Conservation (phyloP, 2,329 filamentous ascomycete genomes). For the Didymella lethalis region DNA sequence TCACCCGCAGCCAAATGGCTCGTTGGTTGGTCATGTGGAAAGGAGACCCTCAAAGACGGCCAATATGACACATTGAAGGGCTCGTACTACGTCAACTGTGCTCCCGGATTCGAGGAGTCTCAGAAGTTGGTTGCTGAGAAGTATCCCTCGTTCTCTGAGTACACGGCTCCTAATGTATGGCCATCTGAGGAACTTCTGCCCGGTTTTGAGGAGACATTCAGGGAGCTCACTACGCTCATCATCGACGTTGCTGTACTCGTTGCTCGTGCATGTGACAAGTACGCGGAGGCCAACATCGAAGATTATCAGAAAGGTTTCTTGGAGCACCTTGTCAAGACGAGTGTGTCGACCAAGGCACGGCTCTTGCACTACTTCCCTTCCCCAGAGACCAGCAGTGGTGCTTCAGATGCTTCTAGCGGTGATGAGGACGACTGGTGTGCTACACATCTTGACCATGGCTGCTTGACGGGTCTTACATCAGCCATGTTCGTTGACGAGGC, state of each 20-base stretch:
- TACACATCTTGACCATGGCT: conserved; percentile 89
- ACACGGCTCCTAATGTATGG: conserved; percentile 91
- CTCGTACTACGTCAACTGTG: conserved; percentile 84
- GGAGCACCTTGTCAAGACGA: conserved; percentile 84
- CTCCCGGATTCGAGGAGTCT: conserved; percentile 65
- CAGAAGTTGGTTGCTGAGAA: conserved; percentile 59
- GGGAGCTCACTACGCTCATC: conserved; percentile 80
- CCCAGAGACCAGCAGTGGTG: conserved; percentile 33
- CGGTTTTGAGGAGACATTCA: conserved; percentile 76
- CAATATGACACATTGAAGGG: conserved; percentile 82
- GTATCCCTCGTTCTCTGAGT: conserved; percentile 80
- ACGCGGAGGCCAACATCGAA: conserved; percentile 78
- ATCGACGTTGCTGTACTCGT: conserved; percentile 91
- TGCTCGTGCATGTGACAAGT: conserved; percentile 87
- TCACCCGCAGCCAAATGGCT: conserved; percentile 64
- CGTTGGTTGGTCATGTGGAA: conserved; percentile 80
- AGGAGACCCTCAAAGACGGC: conserved; percentile 80
- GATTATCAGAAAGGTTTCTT: conserved; percentile 81
- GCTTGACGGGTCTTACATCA: conserved; percentile 89
- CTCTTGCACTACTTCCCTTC: conserved; percentile 90
- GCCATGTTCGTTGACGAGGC: conserved; percentile 95
- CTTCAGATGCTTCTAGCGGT: conserved; percentile 35
- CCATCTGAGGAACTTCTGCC: conserved; percentile 73
- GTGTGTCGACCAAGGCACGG: conserved; percentile 87
- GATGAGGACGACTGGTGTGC: conserved; percentile 95